Base-by-base conservation (phyloP, 2,329 filamentous ascomycete genomes). In the Tolypocladium sp. region DNA sequence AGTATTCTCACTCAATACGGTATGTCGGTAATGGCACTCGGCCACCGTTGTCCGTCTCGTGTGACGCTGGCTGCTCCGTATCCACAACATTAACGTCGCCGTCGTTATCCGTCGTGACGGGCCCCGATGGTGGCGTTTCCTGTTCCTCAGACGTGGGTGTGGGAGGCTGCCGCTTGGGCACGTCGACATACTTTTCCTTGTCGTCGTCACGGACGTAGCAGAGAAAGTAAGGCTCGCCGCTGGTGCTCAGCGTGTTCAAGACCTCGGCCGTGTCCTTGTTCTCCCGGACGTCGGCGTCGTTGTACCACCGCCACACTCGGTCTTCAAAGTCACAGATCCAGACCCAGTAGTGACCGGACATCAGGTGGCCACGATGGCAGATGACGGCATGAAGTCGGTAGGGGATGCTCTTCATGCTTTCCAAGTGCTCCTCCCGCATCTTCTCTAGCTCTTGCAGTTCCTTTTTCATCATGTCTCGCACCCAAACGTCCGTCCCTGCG, bases 371-470 rank as follows among this genome's bases (percentile, higher is more conserved):
- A 25, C 89, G 87, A 71, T 99, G 94, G 67, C 96, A 93, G 68
- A 99, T 96, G 38, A 97, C 89, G 0, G 93, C 91, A 65, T 97
- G 92, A 5, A 99, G 82, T 17, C 85, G 85, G 71, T 97, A 99
- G 13, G 87, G 83, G 54, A 90, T 77, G 33, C 84, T 77, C 51
- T 81, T 80, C 67, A 87, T 82, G 57, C 83, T 81, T 4, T 79
- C 78, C 67, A 68, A 61, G 52, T 70, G 67, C 41, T 65, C 59
- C 38, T 68, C 60, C 1, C 75, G 63, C 0, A 59, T 63, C 30
- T 65, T 59, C 51, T 73, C 67, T 27, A 68, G 68, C 22, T 69
- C 57, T 20, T 61, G 59, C 5, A 75, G 61, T 60, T 85, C 77
- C 2, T 74, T 68, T 30, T 77, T 69, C 65, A 77, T 72, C 59